A percentile compares a stretch with the other conserved stretches of the same genome.
Conservation (phyloP, 2,329 filamentous ascomycete genomes). For the Monilinia polystroma region DNA sequence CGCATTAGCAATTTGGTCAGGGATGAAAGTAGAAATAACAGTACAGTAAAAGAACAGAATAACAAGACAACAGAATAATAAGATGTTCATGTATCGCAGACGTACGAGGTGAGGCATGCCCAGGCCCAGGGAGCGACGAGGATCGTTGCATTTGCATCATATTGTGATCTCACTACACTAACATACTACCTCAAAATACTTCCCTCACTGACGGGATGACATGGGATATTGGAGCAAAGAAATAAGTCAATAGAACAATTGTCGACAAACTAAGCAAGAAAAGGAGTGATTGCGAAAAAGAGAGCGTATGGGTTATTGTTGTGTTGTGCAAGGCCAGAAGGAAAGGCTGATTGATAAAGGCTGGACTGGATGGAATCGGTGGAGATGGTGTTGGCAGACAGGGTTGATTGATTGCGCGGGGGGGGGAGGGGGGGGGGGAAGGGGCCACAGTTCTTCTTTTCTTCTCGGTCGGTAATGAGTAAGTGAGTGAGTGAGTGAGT, state of each 20-base stretch:
- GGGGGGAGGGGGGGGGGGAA: neutral
- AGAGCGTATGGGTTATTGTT: neutral
- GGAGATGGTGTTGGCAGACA: constrained; percentile 8
- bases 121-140: constrained; percentile 41
- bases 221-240: constrained; percentile 1
- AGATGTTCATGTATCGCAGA: constrained; percentile 23
- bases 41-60: no score
- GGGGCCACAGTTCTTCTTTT: constrained; percentile 10
- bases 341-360: constrained; percentile 24
- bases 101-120: constrained; percentile 41
- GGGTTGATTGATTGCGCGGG: neutral
- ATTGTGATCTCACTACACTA: constrained; percentile 37
- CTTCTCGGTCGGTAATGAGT: no score
- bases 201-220: constrained; percentile 5
- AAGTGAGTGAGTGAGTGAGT: no score
- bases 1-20: constrained; percentile 22
- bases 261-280: constrained; percentile 1
- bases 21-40: neutral
- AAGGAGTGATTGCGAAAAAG: constrained; percentile 14
- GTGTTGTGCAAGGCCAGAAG: neutral
- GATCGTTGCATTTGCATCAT: constrained; percentile 43
- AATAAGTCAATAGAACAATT: neutral
- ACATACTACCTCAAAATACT: constrained; percentile 8
- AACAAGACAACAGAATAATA: neutral
- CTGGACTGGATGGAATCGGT: constrained; percentile 14